phyloP scores from a whole-genome alignment of 306 rosid species.

The Potentilla sterilis region DNA sequence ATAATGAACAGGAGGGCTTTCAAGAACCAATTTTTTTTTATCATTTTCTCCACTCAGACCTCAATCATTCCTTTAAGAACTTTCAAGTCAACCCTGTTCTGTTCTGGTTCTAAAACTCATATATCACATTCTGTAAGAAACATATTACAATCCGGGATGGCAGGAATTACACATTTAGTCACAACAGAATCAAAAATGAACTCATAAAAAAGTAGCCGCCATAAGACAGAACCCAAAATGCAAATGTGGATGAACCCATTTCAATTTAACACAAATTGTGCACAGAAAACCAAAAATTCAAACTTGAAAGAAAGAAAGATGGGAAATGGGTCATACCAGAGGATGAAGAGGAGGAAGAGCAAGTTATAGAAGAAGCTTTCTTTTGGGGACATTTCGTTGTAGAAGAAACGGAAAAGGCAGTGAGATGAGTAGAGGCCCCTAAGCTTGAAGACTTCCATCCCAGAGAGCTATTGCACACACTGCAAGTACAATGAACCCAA shows the following conservation, averaged over 20 bases:
- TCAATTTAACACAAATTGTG: not conserved
- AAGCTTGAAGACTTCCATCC: slow-evolving; percentile 66
- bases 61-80: not conserved
- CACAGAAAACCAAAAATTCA: not conserved
- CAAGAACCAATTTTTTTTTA: not conserved
- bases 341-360: slow-evolving; percentile 54
- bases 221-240: not conserved
- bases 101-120: not conserved
- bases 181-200: slow-evolving; percentile 2
- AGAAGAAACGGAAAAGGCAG: slow-evolving; percentile 27
- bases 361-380: slow-evolving; percentile 44
- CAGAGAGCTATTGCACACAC: slow-evolving; percentile 41
- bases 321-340: slow-evolving; percentile 39
- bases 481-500: slow-evolving; percentile 26
- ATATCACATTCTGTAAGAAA: not conserved
- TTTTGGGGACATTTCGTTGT: slow-evolving; percentile 24
- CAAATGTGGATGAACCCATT: slow-evolving; percentile 18
- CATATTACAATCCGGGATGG: not conserved
- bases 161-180: not conserved
- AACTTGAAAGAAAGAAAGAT: not conserved
- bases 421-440: slow-evolving; percentile 17
- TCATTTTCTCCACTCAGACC: not conserved
- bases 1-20: not conserved
- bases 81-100: not conserved
- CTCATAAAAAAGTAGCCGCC: not conserved